A percentile compares a stretch with the other conserved stretches of the same genome.
Conservation (phyloP, 768 basidiomycete genomes). For the Pholiota microspora region DNA sequence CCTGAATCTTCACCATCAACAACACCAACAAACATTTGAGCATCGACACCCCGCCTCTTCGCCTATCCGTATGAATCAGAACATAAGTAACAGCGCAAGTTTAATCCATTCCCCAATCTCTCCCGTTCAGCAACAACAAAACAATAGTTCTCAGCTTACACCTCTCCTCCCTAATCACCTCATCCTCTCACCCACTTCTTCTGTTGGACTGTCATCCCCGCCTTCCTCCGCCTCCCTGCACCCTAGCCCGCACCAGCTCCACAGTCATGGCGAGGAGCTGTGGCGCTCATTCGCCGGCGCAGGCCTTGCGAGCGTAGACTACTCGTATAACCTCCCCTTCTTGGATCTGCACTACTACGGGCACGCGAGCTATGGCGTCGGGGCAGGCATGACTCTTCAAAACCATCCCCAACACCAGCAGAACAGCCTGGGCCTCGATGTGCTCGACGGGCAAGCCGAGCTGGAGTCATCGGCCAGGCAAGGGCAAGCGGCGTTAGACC, state of each 20-base stretch:
- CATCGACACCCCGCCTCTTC: not conserved
- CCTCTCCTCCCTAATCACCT: slow-evolving; percentile 7
- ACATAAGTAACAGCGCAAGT: not conserved
- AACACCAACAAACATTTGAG: slow-evolving; percentile 5
- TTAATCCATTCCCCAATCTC: slow-evolving; percentile 6
- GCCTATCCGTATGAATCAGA: slow-evolving; percentile 4
- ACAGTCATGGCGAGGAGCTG: slow-evolving; percentile 2
- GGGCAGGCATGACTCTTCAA: not conserved
- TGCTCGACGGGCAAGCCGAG: slow-evolving; percentile 15
- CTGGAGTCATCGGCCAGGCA: slow-evolving; percentile 13
- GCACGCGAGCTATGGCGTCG: slow-evolving; percentile 4
- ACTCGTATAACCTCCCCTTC: slow-evolving; percentile 55
- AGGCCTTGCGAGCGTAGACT: slow-evolving; percentile 6
- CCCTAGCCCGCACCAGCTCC: not conserved
- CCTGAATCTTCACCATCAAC: not conserved
- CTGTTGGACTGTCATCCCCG: not conserved
- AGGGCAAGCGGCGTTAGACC: slow-evolving; percentile 36
- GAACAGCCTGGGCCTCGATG: slow-evolving; percentile 11
- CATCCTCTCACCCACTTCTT: slow-evolving; percentile 6
- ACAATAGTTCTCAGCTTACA: slow-evolving; percentile 8
- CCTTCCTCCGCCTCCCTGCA: not conserved
- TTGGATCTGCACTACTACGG: slow-evolving; percentile 64
- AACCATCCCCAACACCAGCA: not conserved
- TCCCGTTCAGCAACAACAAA: slow-evolving; percentile 1
- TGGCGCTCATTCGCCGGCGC: slow-evolving; percentile 8